Base-by-base conservation (phyloP, 2,329 filamentous ascomycete species). In the Drechslerella stenobrocha region DNA sequence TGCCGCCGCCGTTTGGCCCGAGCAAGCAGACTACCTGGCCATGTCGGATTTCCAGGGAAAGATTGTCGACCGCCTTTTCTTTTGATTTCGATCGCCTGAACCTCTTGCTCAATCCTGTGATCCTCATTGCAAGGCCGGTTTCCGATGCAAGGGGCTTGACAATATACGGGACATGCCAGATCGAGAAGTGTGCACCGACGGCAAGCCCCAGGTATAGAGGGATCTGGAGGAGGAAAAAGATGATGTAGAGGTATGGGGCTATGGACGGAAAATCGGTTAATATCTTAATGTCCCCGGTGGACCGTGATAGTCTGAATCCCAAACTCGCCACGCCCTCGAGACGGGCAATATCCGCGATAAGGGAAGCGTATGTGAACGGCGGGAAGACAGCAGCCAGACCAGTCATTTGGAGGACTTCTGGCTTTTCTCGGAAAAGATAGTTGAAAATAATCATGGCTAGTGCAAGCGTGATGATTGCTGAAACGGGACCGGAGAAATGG, bases 1-100 rank as follows among this genome's bases (percentile, higher is more conserved):
- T 96, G 32, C 91, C 91, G 71, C 86, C 90, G 22, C 91, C 91
- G 74, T 96, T 96, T 3, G 90, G 89, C 32, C 91, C 91, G 0
- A 96, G 81, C 0, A 96, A 79, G 1, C 91, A 88, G 74, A 95
- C 82, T 50, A 96, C 95, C 72, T 95, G 87, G 0, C 91, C 91
- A 70, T 84, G 83, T 2, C 83, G 81, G 1, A 89, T 88, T 18
- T 82, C 81, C 48, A 96, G 79, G 53, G 81, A 87, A 35, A 96
- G 79, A 37, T 85, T 79, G 65, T 90, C 81, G 40, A 96, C 90
- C 2, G 91, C 91, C 23, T 48, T 53, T 2, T 44, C 57, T 46
- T 61, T 69, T n/a, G 57, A 55, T 23, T 55, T 46, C 26, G 57
- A 55, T 23, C 50, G 37, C 26, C 47, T 67, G 75, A 95, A 97